Conservation (phyloP, 129 eudicot genomes). For the Pittosporum tobira region DNA sequence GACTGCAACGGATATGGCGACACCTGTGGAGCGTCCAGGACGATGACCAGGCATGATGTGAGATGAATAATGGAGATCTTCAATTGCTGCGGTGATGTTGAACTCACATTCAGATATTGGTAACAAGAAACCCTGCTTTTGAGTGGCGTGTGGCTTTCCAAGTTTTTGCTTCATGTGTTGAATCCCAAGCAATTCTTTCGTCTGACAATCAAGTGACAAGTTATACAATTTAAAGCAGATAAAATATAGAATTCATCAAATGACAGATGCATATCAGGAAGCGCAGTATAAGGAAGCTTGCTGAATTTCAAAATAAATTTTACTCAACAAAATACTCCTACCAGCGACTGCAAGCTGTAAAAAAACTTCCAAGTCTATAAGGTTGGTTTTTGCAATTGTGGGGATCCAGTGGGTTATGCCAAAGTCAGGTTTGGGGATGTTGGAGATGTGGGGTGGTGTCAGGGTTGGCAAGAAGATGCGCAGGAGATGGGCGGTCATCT, state of each 20-base stretch:
- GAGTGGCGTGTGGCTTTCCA: slow-evolving; percentile 47
- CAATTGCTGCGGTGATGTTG: slow-evolving; percentile 66
- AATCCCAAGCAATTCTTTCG: slow-evolving; percentile 58
- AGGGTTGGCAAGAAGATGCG: no score
- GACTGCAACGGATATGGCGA: slow-evolving; percentile 69
- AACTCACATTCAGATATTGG: slow-evolving; percentile 86
- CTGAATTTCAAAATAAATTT: not conserved
- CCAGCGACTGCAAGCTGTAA: not conserved
- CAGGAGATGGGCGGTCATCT: no score
- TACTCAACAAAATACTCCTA: not conserved
- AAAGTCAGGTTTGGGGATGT: no score
- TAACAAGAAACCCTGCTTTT: slow-evolving; percentile 57
- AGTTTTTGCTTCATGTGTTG: slow-evolving; percentile 38
- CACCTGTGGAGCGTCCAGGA: slow-evolving; percentile 75
- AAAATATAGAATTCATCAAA: not conserved
- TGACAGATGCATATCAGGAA: not conserved
- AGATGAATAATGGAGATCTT: slow-evolving; percentile 63
- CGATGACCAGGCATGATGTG: slow-evolving; percentile 47
- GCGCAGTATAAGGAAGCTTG: not conserved
- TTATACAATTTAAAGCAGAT: not conserved
- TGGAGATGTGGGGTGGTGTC: no score
- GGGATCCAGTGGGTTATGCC: no score
- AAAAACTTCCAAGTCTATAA: no score
- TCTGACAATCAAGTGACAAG: slow-evolving; percentile 35
- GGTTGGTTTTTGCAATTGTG: no score